Evolutionary conservation across 2,329 filamentous ascomycete genomes (phyloP).

Genomic region (Hymenotorrendiella dingleyae): DNA sequence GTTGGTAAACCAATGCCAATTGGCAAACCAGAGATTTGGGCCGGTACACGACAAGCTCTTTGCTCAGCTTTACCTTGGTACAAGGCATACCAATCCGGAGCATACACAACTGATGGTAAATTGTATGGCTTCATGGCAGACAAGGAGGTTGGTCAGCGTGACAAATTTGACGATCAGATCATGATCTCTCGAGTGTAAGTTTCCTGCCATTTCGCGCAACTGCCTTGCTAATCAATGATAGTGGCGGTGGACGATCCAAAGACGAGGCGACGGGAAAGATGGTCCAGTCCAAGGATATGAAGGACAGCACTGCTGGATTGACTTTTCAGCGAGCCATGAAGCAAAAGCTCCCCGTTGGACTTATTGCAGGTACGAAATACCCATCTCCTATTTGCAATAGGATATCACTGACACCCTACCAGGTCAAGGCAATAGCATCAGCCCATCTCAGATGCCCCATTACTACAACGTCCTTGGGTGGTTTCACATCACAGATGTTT

Average conservation of each 20-base stretch:
- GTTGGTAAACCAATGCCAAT: conserved; percentile 19
- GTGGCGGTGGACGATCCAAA: conserved; percentile 47
- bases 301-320: conserved; percentile 32
- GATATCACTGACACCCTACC: conserved; percentile 27
- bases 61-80: conserved; percentile 61
- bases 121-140: conserved; percentile 55
- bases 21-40: conserved; percentile 47
- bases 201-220: background rate
- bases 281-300: conserved; percentile 41
- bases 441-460: conserved; percentile 46
- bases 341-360: conserved; percentile 44
- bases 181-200: conserved; percentile 57
- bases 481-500: conserved; percentile 63
- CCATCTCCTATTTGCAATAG: background rate
- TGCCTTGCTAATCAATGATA: conserved; percentile 27
- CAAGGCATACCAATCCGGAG: conserved; percentile 52
- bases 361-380: conserved; percentile 44
- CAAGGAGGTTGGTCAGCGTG: conserved; percentile 44
- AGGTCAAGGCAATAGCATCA: conserved; percentile 46
- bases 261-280: conserved; percentile 42
- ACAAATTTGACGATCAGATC: conserved; percentile 54
- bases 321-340: conserved; percentile 42
- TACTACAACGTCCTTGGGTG: conserved; percentile 61
- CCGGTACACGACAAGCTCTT: conserved; percentile 50
- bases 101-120: conserved; percentile 45